phyloP scores from a whole-genome alignment of 768 basidiomycete species.

The Rubroboletus pulcherrimus region DNA sequence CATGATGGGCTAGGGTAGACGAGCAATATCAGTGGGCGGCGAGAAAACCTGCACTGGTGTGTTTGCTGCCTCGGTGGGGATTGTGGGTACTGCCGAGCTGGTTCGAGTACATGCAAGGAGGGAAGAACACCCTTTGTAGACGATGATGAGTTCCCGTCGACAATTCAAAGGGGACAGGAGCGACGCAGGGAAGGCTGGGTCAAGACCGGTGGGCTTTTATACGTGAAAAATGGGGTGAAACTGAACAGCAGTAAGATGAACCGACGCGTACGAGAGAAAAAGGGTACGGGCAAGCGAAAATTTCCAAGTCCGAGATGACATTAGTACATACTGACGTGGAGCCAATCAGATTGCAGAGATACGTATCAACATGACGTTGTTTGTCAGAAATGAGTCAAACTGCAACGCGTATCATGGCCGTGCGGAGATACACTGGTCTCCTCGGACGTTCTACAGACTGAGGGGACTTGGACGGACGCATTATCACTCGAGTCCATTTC shows the following conservation, averaged over 20 bases:
- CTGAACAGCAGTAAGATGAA: neutral
- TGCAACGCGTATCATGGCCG: neutral
- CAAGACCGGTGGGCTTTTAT: conserved; percentile 21
- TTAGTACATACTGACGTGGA: conserved; percentile 2
- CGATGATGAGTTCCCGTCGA: conserved; percentile 4
- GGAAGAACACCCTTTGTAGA: conserved; percentile 33
- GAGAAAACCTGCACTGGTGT: conserved; percentile 70
- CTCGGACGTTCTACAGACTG: too few relatives aligned
- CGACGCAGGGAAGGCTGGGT: neutral
- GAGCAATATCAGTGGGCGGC: conserved; percentile 39
- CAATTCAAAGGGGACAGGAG: neutral
- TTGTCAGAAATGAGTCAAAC: neutral
- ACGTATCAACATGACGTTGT: neutral
- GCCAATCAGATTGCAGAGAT: conserved; percentile 8
- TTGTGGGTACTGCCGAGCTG: conserved; percentile 88
- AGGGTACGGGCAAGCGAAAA: conserved; percentile 9
- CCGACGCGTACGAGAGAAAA: conserved; percentile 14
- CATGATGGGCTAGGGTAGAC: conserved; percentile 39
- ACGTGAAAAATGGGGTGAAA: conserved; percentile 22
- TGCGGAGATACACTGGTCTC: too few relatives aligned
- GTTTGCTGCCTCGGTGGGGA: conserved; percentile 81
- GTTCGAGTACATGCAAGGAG: conserved; percentile 91
- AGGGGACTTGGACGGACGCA: too few relatives aligned
- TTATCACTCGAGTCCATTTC: too few relatives aligned
- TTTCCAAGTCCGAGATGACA: conserved; percentile 20